Conservation (phyloP, 2,329 filamentous ascomycete species). For the Colletotrichum cuscutae region DNA sequence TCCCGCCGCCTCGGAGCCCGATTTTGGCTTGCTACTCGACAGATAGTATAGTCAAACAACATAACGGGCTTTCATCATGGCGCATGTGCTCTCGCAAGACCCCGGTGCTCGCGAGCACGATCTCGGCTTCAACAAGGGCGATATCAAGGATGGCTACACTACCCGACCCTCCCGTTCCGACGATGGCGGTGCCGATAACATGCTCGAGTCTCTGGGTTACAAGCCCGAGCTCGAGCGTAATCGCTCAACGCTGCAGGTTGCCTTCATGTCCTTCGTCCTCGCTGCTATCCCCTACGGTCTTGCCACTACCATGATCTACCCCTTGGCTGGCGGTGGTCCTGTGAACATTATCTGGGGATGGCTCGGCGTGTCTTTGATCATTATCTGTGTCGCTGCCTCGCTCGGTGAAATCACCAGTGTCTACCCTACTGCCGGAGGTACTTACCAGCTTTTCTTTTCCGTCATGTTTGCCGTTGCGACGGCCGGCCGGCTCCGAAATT, state of each 20-base stretch:
- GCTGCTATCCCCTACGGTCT: conserved; percentile 80
- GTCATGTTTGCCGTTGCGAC: not conserved
- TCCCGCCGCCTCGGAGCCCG: not conserved
- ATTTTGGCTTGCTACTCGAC: not conserved
- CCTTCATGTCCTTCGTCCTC: conserved; percentile 82
- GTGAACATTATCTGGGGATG: conserved; percentile 80
- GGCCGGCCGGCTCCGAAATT: conserved; percentile 2
- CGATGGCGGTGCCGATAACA: conserved; percentile 65
- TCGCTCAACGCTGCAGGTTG: conserved; percentile 74
- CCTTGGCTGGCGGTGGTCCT: conserved; percentile 73
- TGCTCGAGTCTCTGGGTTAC: conserved; percentile 74
- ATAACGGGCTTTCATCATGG: conserved; percentile 13
- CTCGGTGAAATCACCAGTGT: conserved; percentile 80
- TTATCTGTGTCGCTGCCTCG: conserved; percentile 76
- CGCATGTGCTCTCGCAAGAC: conserved; percentile 34
- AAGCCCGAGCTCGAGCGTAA: conserved; percentile 72
- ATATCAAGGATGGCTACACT: conserved; percentile 33
- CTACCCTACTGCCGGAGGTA: conserved; percentile 79
- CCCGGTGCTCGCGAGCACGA: conserved; percentile 35
- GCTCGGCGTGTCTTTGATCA: conserved; percentile 74
- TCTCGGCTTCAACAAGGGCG: conserved; percentile 25
- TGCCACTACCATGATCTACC: conserved; percentile 75
- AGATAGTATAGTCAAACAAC: conserved; percentile 1
- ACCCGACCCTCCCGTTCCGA: conserved; percentile 38
- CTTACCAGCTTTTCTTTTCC: conserved; percentile 27